Conservation (phyloP, 2,329 filamentous ascomycete genomes). For the Trichoderma pleuroti region DNA sequence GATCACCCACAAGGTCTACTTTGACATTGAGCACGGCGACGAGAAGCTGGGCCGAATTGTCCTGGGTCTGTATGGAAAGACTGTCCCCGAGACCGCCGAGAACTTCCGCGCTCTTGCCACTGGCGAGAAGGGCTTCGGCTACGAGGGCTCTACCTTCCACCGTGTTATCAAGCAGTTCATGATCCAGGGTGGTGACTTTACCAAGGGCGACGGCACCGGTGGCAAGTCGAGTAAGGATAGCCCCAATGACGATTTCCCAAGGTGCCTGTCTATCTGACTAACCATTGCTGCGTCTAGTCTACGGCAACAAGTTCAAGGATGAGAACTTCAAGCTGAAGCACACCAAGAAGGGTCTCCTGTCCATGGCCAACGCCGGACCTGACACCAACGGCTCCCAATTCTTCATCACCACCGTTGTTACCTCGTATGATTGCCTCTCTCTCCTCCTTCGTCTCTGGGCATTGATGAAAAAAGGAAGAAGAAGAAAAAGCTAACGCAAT, state of each 20-base stretch:
- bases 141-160: slow-evolving; percentile 79
- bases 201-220: slow-evolving; percentile 74
- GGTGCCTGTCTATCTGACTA: neutral
- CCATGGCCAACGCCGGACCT: slow-evolving; percentile 81
- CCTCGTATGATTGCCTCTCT: slow-evolving; percentile 50
- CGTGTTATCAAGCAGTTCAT: slow-evolving; percentile 88
- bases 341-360: slow-evolving; percentile 76
- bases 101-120: slow-evolving; percentile 79
- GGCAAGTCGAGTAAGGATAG: slow-evolving; percentile 72
- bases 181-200: slow-evolving; percentile 91
- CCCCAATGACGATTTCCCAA: neutral
- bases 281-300: slow-evolving; percentile 50
- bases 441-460: neutral
- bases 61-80: slow-evolving; percentile 83
- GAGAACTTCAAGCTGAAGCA: slow-evolving; percentile 97
- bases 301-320: slow-evolving; percentile 77
- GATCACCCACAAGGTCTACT: slow-evolving; percentile 94
- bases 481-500: slow-evolving; percentile 10
- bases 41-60: slow-evolving; percentile 70
- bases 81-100: slow-evolving; percentile 70
- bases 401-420: slow-evolving; percentile 83
- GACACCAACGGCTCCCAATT: slow-evolving; percentile 89
- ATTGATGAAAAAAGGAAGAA: neutral
- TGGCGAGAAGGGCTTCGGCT: slow-evolving; percentile 82
- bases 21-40: slow-evolving; percentile 76